Base-by-base conservation (phyloP, 352 stramenopile species). In the Phytopythium oedochilum region DNA sequence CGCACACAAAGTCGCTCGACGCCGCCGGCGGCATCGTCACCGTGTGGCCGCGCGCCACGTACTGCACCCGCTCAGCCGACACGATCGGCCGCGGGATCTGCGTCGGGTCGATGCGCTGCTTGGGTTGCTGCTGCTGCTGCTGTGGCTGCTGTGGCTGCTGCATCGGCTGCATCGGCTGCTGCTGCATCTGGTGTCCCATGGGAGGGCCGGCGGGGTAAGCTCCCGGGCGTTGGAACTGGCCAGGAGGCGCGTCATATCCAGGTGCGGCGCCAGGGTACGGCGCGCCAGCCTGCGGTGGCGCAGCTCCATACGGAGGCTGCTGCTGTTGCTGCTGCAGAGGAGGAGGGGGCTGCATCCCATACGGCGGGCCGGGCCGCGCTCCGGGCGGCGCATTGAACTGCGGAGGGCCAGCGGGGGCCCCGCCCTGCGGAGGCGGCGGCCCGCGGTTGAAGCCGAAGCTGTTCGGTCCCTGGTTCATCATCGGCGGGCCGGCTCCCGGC, bases 71-170 rank as follows among this genome's bases (percentile, higher is more conserved):
- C 35, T 94, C 83, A 2, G 64, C 51, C 11, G 73, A 77, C 23
- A 92, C 82, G 25, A 88, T 64, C 15, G 86, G 86, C 38, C 86
- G 86, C 15, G 86, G 86, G 55, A 96, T 96, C 60, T 95, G 85
- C 34, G 83, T 92, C 11, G 86, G 86, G 50, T 96, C 86, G 55
- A 96, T 96, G 8, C 85, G 81, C 54, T 91, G 83, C 58, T 85
- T 84, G 4, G 84, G 75, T 12, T 70, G 57, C 55, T 83, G 71
- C 39, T 63, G 61, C 45, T 79, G 68, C 28, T 73, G 71, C 31
- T 69, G 63, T 48, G 66, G 71, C 31, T 68, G 57, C 9, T 61
- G 42, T 7, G 34, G 61, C 57, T 34, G 60, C 48, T 54, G 36
- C 49, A 22, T 22, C 15, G 53, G 43, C 18, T 72, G 56, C n/a